Evolutionary conservation across 345 rosid species (phyloP), one percentile per base, ranked within the genome.

Genomic region (Heritiera fomes): DNA sequence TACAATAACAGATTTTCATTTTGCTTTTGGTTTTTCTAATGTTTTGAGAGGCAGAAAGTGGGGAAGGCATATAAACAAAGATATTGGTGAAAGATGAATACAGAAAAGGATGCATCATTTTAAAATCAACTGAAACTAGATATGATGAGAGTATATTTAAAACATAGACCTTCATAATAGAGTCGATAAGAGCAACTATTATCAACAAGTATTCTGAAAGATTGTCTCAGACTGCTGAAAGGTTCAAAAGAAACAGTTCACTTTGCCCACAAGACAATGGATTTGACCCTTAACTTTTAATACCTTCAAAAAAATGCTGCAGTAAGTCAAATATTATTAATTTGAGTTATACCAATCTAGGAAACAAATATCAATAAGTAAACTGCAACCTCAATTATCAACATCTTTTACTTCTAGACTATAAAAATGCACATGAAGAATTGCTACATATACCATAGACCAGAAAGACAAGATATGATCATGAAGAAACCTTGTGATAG

Each of bases 101-200:
- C 32, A 45, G 32, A 68, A 5, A n/a, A 67, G 18, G 30, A 43
- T 43, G 71, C 52, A 30, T 9, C 5, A 43, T 67, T 68, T 45
- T 45, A 46, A 46, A 11, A 68, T 68, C 18, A 70, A 49, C 13
- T 70, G 74, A 47, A 70, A 69, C 40, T 23, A 69, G 40, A 69
- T 46, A 69, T 69, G 14, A 60, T 20, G 41, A 68, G 40, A 70
- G 61, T 71, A 52, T 71, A 8, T 45, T 71, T 32, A 53, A 50
- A 71, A 32, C 61, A 52, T 10, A 71, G 15, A 23, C 59, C 41
- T 28, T 47, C 58, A 12, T 20, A 2, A 34, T 18, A 53, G 3
- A 63, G 45, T n/a, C 68, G 3, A 63, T 32, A 28, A 60, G 15
- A 60, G 65, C 41, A 30, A 30, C 40, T 10, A 28, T 61, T 71